Conservation (phyloP, 1,284 basidiomycete genomes). For the Stygiomarasmius scandens region DNA sequence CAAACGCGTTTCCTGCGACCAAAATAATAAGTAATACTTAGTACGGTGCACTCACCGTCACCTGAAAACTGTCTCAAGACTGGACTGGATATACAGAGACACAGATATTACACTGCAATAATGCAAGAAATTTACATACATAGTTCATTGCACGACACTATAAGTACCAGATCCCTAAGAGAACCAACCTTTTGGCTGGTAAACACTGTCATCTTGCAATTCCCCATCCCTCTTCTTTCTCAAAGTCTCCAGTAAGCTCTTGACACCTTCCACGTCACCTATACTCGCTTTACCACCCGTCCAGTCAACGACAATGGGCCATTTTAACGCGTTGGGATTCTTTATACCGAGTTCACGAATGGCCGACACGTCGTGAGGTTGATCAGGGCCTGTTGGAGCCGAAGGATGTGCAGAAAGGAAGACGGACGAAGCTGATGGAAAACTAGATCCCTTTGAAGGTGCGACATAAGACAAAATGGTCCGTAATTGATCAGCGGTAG, state of each 20-base stretch:
- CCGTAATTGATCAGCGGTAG: constrained; percentile 66
- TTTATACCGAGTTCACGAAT: constrained; percentile 52
- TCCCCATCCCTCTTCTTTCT: constrained; percentile 68
- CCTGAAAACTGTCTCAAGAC: too few species aligned
- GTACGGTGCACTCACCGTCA: too few species aligned
- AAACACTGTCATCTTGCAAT: constrained; percentile 40
- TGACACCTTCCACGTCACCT: constrained; percentile 70
- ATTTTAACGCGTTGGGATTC: constrained; percentile 65
- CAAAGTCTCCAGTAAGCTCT: constrained; percentile 60
- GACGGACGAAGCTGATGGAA: constrained; percentile 34
- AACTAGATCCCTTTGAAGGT: constrained; percentile 30
- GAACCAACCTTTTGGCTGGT: constrained; percentile 58
- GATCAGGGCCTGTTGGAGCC: constrained; percentile 39
- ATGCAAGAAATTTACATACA: too few species aligned
- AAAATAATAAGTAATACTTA: too few species aligned
- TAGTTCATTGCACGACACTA: too few species aligned
- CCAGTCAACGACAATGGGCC: constrained; percentile 83
- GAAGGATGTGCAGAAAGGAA: constrained; percentile 62
- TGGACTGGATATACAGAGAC: too few species aligned
- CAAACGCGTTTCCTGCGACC: too few species aligned
- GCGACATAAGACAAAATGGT: constrained; percentile 68
- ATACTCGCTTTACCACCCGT: constrained; percentile 63
- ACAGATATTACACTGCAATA: too few species aligned
- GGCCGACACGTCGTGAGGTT: constrained; percentile 44
- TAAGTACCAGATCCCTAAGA: constrained; percentile 26